Evolutionary conservation across 139 green algal species (phyloP).

Genomic region (Microglena sp.): DNA sequence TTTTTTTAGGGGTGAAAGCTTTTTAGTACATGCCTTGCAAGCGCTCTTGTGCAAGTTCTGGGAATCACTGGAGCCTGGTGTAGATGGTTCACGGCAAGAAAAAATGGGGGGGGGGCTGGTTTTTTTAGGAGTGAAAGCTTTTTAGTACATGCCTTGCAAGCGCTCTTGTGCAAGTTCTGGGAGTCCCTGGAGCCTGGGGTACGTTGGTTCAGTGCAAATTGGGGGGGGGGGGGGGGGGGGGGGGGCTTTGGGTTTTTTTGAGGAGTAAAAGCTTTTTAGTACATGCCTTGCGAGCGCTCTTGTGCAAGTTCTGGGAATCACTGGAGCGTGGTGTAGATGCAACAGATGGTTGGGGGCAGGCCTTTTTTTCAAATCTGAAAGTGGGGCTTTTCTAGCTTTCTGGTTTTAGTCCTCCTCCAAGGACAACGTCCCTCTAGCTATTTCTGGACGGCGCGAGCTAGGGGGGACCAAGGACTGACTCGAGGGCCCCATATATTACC

Average conservation of each 20-base stretch:
- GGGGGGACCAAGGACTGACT: too few species aligned
- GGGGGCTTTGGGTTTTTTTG: not conserved
- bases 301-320: constrained; percentile 33
- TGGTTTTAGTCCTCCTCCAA: too few species aligned
- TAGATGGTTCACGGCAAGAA: not conserved
- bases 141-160: not conserved
- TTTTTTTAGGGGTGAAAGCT: too few species aligned
- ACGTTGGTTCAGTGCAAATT: not conserved
- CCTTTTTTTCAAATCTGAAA: too few species aligned
- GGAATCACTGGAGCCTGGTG: constrained; percentile 6
- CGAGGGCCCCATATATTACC: too few species aligned
- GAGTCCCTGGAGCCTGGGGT: not conserved
- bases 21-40: constrained; percentile 55
- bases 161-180: not conserved
- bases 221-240: too few species aligned
- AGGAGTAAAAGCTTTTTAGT: not conserved
- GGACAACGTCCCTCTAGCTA: too few species aligned
- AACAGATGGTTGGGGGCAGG: too few species aligned
- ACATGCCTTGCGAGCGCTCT: constrained; percentile 58
- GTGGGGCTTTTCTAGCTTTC: too few species aligned
- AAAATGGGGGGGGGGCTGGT: too few species aligned
- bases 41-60: constrained; percentile 48
- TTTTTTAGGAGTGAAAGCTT: not conserved
- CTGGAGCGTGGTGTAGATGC: constrained; percentile 12
- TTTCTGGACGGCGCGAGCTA: too few species aligned